Conservation (phyloP, 2,329 filamentous ascomycete species). For the Bipolaris bicolor region DNA sequence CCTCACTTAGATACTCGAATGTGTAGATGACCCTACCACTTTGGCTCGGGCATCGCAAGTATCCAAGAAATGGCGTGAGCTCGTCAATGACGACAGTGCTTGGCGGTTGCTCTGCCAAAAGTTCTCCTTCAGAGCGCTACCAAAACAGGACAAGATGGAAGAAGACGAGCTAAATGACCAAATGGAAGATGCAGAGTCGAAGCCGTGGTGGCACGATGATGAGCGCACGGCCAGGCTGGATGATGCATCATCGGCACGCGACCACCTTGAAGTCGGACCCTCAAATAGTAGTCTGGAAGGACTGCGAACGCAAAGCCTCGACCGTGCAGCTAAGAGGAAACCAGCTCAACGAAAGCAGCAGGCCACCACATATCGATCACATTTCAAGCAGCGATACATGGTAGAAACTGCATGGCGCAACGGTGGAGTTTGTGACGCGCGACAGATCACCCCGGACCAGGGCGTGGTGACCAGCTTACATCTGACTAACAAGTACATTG, state of each 20-base stretch:
- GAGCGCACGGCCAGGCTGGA: slow-evolving; percentile 37
- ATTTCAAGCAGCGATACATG: slow-evolving; percentile 97
- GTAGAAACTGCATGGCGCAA: slow-evolving; percentile 97
- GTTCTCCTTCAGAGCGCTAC: slow-evolving; percentile 77
- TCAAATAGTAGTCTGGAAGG: slow-evolving; percentile 56
- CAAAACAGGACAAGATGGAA: slow-evolving; percentile 52
- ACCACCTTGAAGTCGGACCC: slow-evolving; percentile 36
- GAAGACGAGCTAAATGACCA: slow-evolving; percentile 36
- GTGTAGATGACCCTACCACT: slow-evolving; percentile 95
- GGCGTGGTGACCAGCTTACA: slow-evolving; percentile 96
- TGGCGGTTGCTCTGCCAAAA: slow-evolving; percentile 98
- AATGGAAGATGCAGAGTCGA: slow-evolving; percentile 33
- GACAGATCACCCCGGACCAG: slow-evolving; percentile 93
- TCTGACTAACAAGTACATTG: slow-evolving; percentile 93
- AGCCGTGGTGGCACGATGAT: slow-evolving; percentile 34
- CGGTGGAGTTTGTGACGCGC: slow-evolving; percentile 80
- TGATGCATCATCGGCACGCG: slow-evolving; percentile 28
- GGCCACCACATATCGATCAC: slow-evolving; percentile 86
- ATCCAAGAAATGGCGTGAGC: slow-evolving; percentile 90
- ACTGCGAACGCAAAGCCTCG: slow-evolving; percentile 62
- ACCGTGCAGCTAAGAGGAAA: slow-evolving; percentile 54
- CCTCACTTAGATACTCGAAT: slow-evolving; percentile 78
- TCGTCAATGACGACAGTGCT: slow-evolving; percentile 94
- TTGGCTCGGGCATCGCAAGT: slow-evolving; percentile 93
- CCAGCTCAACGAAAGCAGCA: slow-evolving; percentile 58